A percentile compares a stretch with the other conserved stretches of the same genome.
These are phyloP conservation scores for Gossypium ekmanianum DNA, from an alignment of 345 rosid species.

Conservation along the genomic window DNA sequence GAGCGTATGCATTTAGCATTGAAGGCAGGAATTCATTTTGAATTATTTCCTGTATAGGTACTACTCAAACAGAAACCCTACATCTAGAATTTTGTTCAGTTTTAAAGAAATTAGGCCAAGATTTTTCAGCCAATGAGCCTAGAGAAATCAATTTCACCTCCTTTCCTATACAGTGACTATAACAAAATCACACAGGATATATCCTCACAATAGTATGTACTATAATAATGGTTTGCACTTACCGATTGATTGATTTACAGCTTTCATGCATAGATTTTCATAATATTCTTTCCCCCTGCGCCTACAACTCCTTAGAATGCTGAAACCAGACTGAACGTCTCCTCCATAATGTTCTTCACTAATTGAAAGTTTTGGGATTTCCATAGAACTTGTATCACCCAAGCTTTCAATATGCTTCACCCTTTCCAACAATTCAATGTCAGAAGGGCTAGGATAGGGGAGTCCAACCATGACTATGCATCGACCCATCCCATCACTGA, in stretches of 20 bases:
- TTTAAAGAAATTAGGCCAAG: background rate
- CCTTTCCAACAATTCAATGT: slow-evolving; percentile 82
- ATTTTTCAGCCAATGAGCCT: background rate
- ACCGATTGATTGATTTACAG: slow-evolving; percentile 95
- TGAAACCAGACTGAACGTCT: slow-evolving; percentile 60
- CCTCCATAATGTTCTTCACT: slow-evolving; percentile 45
- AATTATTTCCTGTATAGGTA: background rate
- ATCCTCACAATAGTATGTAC: background rate
- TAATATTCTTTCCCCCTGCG: slow-evolving; percentile 83
- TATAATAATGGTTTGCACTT: slow-evolving; percentile 23
- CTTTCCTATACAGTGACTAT: background rate
- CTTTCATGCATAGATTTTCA: slow-evolving; percentile 96
- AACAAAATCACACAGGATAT: background rate
- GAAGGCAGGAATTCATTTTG: background rate
- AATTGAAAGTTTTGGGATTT: slow-evolving; percentile 25
- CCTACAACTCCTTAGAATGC: slow-evolving; percentile 66
- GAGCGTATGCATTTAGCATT: background rate
- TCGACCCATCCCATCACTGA: slow-evolving; percentile 93
- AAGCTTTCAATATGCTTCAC: slow-evolving; percentile 77
- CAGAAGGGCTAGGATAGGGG: slow-evolving; percentile 84
- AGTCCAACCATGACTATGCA: slow-evolving; percentile 96
- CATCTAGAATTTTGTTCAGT: background rate
- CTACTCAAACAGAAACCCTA: background rate
- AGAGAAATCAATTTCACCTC: background rate
- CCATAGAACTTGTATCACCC: slow-evolving; percentile 43